Percentiles rank a stretch among this genome's conserved stretches.
phyloP scores from a whole-genome alignment of 2,329 filamentous ascomycete species.

The Fonsecaea monophora region DNA sequence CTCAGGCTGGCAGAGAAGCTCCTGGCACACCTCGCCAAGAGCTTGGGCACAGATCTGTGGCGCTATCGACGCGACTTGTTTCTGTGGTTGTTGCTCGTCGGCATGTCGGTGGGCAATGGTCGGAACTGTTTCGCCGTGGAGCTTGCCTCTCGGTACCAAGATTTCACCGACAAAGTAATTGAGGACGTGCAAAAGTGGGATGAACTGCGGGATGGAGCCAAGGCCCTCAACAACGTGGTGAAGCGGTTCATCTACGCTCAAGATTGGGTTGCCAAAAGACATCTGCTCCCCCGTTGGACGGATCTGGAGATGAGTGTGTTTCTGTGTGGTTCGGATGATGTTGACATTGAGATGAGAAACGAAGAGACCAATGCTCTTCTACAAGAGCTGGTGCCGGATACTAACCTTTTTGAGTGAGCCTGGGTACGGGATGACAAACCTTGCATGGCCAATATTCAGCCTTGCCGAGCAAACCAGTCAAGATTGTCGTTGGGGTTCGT shows the following conservation, averaged over 20 bases:
- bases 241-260: constrained; percentile 18
- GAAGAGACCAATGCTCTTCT: constrained; percentile 6
- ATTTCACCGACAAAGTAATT: constrained; percentile 2
- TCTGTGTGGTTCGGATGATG: constrained; percentile 5
- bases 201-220: constrained; percentile 12
- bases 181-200: constrained; percentile 16
- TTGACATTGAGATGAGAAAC: constrained; percentile 11
- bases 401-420: constrained; percentile 18
- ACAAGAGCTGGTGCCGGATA: constrained; percentile 11
- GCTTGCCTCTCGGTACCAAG: constrained; percentile 1
- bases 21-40: constrained; percentile 9
- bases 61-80: constrained; percentile 22
- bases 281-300: constrained; percentile 20
- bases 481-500: neutral
- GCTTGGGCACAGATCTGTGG: constrained; percentile 6
- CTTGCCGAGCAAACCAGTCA: neutral
- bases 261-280: constrained; percentile 18
- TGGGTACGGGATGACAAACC: constrained; percentile 9
- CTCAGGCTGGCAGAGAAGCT: constrained; percentile 20
- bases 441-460: constrained; percentile 14
- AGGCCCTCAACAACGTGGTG: constrained; percentile 7
- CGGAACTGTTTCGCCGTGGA: neutral
- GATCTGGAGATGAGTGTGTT: constrained; percentile 17
- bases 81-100: constrained; percentile 24
- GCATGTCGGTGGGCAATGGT: constrained; percentile 11